Conservation (phyloP, 2,329 filamentous ascomycete species). For the Xylariaceae sp. region DNA sequence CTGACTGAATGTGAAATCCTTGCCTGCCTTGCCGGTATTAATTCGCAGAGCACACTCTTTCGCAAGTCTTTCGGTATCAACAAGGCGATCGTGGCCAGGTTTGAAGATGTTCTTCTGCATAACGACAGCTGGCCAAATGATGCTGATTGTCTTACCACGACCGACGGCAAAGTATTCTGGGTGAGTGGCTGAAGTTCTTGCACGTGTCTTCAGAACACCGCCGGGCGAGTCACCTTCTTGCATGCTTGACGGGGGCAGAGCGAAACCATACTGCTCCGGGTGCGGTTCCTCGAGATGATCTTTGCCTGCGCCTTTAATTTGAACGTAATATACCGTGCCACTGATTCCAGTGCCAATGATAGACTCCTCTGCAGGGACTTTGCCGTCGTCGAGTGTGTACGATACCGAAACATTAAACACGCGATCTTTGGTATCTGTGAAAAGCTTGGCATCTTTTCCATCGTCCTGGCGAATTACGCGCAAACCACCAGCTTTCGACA, state of each 20-base stretch:
- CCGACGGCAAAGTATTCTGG: constrained; percentile 94
- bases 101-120: constrained; percentile 60
- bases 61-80: constrained; percentile 83
- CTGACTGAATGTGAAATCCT: constrained; percentile 96
- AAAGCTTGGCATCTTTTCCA: constrained; percentile 85
- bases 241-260: constrained; percentile 78
- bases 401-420: constrained; percentile 92
- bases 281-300: constrained; percentile 74
- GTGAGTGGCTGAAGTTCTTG: constrained; percentile 81
- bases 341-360: constrained; percentile 91
- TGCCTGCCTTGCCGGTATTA: constrained; percentile 94
- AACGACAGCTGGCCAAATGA: constrained; percentile 67
- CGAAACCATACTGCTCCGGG: constrained; percentile 79
- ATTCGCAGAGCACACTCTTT: constrained; percentile 87
- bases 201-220: constrained; percentile 90
- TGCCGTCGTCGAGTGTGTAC: constrained; percentile 54
- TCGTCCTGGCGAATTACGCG: constrained; percentile 92
- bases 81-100: constrained; percentile 58
- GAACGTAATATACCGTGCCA: constrained; percentile 93
- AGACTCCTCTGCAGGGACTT: constrained; percentile 62
- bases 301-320: constrained; percentile 69
- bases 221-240: constrained; percentile 88
- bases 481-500: constrained; percentile 88
- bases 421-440: constrained; percentile 84
- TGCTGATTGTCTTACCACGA: constrained; percentile 90